These are phyloP conservation scores for Lactifluus pinguis DNA, from an alignment of 768 basidiomycete genomes.

Conservation along the genomic window DNA sequence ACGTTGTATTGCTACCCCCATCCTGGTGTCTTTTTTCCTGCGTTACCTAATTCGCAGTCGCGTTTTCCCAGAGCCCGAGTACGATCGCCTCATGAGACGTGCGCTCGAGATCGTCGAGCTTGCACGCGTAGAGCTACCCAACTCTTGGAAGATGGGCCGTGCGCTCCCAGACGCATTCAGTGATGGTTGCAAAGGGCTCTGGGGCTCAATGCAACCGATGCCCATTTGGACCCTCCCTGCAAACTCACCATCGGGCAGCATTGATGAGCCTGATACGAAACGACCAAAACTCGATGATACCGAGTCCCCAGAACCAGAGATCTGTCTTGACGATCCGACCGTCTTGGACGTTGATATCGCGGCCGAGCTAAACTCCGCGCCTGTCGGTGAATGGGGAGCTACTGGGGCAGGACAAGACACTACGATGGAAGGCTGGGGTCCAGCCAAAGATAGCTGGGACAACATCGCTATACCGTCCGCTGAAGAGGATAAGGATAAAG, in stretches of 20 bases:
- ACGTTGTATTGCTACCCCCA: conserved; percentile 43
- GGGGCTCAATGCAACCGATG: conserved; percentile 29
- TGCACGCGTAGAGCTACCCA: conserved; percentile 43
- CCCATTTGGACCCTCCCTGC: conserved; percentile 1
- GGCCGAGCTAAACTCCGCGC: neutral
- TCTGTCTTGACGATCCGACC: neutral
- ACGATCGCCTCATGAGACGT: conserved; percentile 38
- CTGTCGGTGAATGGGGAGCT: neutral
- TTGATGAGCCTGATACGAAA: conserved; percentile 21
- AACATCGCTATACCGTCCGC: neutral
- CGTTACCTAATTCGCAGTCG: conserved; percentile 48
- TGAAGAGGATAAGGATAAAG: neutral
- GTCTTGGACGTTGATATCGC: neutral
- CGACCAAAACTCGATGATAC: conserved; percentile 19
- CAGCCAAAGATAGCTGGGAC: conserved; percentile 4
- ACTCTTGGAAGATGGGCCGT: conserved; percentile 38
- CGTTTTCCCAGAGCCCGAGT: conserved; percentile 40
- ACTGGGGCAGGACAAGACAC: neutral
- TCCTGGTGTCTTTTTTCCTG: conserved; percentile 50
- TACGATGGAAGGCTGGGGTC: conserved; percentile 4
- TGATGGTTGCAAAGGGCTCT: conserved; percentile 39
- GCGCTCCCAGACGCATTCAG: conserved; percentile 43
- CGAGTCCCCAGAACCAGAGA: neutral
- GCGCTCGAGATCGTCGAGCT: conserved; percentile 36
- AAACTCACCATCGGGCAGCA: conserved; percentile 3